These are phyloP conservation scores for Salvia rosmarinus DNA, from an alignment of 257 asterid species.

Conservation along the genomic window DNA sequence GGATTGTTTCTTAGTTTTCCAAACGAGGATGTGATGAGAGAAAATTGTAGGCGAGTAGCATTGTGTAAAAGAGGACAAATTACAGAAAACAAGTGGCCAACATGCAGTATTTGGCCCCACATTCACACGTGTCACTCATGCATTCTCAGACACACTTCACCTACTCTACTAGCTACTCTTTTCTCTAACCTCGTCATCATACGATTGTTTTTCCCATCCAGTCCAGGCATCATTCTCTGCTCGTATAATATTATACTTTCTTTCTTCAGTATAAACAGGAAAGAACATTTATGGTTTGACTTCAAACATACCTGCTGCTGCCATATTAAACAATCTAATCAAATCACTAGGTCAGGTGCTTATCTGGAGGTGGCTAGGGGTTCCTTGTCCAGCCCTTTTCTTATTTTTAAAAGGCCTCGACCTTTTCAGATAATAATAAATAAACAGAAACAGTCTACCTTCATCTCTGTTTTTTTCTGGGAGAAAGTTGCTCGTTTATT, in stretches of 20 bases:
- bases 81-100: constrained; percentile 54
- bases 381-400: neutral
- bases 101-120: constrained; percentile 62
- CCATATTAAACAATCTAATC: neutral
- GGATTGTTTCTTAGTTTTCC: no score
- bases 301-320: neutral
- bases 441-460: no score
- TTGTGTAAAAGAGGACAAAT: constrained; percentile 38
- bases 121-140: constrained; percentile 46
- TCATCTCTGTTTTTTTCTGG: neutral
- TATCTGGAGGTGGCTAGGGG: neutral
- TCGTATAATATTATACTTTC: neutral
- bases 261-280: constrained; percentile 10
- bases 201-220: no score
- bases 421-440: neutral
- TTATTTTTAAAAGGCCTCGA: neutral
- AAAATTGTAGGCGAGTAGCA: neutral
- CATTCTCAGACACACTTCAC: constrained; percentile 14
- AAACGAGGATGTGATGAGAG: neutral
- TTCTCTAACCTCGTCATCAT: neutral
- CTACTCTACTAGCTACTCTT: neutral
- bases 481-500: neutral
- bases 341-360: neutral
- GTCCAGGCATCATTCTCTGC: constrained; percentile 38
- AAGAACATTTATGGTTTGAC: constrained; percentile 31